phyloP scores from a whole-genome alignment of 2,329 filamentous ascomycete genomes.

The Emericellopsis cladophorae region DNA sequence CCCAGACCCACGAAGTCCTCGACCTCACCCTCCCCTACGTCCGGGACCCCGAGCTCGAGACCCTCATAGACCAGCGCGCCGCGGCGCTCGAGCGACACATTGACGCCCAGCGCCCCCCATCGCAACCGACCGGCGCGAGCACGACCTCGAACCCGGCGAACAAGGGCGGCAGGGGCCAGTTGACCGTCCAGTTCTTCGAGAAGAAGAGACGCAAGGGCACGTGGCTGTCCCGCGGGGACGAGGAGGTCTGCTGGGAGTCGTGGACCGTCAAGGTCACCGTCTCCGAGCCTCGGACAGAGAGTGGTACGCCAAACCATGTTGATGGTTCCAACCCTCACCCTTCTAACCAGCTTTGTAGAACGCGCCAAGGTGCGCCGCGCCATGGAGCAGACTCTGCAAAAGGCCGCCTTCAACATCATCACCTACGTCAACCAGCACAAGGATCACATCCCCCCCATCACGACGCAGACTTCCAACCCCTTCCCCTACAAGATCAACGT shows the following conservation, averaged over 20 bases:
- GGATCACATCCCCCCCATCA: slow-evolving; percentile 94
- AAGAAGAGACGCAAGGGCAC: slow-evolving; percentile 66
- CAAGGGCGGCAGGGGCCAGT: slow-evolving; percentile 56
- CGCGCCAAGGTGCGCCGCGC: slow-evolving; percentile 77
- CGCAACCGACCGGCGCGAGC: slow-evolving; percentile 3
- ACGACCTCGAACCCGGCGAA: slow-evolving; percentile 3
- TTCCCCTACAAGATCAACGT: slow-evolving; percentile 91
- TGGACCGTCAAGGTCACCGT: slow-evolving; percentile 94
- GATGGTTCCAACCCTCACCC: background rate
- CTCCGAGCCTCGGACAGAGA: slow-evolving; percentile 77
- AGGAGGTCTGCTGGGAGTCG: slow-evolving; percentile 93
- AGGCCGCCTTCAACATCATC: slow-evolving; percentile 82
- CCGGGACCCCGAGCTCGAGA: slow-evolving; percentile 81
- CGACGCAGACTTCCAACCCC: slow-evolving; percentile 83
- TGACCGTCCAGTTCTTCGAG: slow-evolving; percentile 89
- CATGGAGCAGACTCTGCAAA: slow-evolving; percentile 81
- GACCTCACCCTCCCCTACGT: slow-evolving; percentile 84
- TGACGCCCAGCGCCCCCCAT: slow-evolving; percentile 38
- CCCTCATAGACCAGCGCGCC: slow-evolving; percentile 81
- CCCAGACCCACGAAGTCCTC: slow-evolving; percentile 76
- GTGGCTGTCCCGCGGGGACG: slow-evolving; percentile 69
- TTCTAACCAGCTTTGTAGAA: slow-evolving; percentile 32
- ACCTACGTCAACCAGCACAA: slow-evolving; percentile 79
- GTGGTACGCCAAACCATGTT: slow-evolving; percentile 42
- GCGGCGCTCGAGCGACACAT: slow-evolving; percentile 69